These are phyloP conservation scores for Pisolithus thermaeus DNA, from an alignment of 1,284 basidiomycete genomes.

Conservation along the genomic window DNA sequence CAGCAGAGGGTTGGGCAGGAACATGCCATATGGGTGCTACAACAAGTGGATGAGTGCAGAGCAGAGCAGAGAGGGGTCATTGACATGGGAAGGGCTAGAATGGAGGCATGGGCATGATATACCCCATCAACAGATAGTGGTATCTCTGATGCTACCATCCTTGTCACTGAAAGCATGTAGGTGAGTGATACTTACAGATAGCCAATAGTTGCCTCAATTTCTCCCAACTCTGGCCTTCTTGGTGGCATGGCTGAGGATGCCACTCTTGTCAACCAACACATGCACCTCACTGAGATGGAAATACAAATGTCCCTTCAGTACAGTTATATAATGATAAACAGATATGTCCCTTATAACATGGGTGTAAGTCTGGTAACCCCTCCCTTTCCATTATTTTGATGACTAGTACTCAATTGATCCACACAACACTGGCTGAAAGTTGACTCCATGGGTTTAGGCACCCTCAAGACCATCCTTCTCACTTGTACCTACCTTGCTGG, in stretches of 20 bases:
- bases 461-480: slow-evolving; percentile 72
- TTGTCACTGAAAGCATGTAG: slow-evolving; percentile 1
- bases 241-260: slow-evolving; percentile 50
- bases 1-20: no score
- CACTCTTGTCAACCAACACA: slow-evolving; percentile 67
- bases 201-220: slow-evolving; percentile 62
- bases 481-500: slow-evolving; percentile 88
- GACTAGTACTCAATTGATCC: slow-evolving; percentile 38
- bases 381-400: background rate
- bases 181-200: slow-evolving; percentile 10
- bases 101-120: no score
- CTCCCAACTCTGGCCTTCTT: slow-evolving; percentile 64
- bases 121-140: slow-evolving; percentile 34
- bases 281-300: slow-evolving; percentile 58
- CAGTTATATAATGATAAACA: slow-evolving; percentile 29
- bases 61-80: no score
- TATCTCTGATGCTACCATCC: slow-evolving; percentile 30
- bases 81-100: no score
- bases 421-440: slow-evolving; percentile 47
- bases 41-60: no score
- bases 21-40: no score
- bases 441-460: slow-evolving; percentile 51
- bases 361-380: slow-evolving; percentile 36
- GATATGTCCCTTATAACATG: slow-evolving; percentile 49
- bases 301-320: slow-evolving; percentile 29